These are phyloP conservation scores for Neovahlkampfia damariscottae DNA, from an alignment of 78 protist genomes.

Conservation along the genomic window DNA sequence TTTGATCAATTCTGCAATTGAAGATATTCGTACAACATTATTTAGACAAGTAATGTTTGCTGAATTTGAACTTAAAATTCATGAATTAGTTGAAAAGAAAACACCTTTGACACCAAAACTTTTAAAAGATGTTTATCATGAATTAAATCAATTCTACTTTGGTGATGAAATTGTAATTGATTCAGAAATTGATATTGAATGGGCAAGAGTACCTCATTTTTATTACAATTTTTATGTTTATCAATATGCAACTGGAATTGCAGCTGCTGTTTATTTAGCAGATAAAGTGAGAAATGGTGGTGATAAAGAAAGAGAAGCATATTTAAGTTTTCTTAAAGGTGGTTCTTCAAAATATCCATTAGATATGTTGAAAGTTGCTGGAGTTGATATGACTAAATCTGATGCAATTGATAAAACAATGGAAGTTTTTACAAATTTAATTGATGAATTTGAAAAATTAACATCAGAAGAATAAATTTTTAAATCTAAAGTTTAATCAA, in stretches of 20 bases:
- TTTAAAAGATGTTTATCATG: neutral
- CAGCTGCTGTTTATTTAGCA: too few species aligned
- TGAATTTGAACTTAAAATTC: conserved; percentile 12
- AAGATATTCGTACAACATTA: conserved; percentile 13
- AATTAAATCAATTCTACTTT: conserved; percentile 7
- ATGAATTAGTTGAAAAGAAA: conserved; percentile 2
- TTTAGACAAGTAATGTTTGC: conserved; percentile 21
- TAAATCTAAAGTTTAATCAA: too few species aligned
- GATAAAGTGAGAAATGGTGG: too few species aligned
- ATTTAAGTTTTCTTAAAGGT: neutral
- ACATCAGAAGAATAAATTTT: too few species aligned
- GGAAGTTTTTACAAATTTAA: too few species aligned
- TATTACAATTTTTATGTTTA: neutral
- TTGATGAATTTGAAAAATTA: too few species aligned
- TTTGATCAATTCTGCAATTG: too few species aligned
- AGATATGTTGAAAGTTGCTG: too few species aligned
- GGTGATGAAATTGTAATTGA: neutral
- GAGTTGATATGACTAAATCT: too few species aligned
- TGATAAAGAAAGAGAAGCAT: too few species aligned
- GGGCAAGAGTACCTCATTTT: neutral
- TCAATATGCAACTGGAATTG: neutral
- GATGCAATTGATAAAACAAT: too few species aligned
- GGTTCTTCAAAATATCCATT: conserved; percentile 1
- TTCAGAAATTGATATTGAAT: neutral
- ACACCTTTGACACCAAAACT: neutral